Conservation (phyloP, 495 filamentous ascomycete species). For the Penicillium mononematosum region DNA sequence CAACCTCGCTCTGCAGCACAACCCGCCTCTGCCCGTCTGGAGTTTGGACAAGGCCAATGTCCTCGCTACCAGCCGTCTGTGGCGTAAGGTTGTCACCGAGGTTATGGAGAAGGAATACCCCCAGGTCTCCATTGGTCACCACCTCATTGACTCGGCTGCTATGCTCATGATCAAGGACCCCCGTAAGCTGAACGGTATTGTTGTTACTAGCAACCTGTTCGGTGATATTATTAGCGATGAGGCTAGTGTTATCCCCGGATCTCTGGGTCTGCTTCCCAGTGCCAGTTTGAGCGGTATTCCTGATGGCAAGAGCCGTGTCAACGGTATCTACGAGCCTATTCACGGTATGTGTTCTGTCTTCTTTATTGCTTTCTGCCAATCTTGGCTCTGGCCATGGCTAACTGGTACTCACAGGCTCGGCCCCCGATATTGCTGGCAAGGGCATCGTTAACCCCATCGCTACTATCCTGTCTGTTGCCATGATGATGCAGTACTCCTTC, state of each 20-base stretch:
- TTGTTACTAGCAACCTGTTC: slow-evolving; percentile 93
- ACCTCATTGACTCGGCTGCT: slow-evolving; percentile 92
- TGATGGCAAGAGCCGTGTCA: slow-evolving; percentile 57
- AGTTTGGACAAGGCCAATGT: slow-evolving; percentile 98
- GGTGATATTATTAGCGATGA: slow-evolving; percentile 97
- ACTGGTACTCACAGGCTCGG: slow-evolving; percentile 36
- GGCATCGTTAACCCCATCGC: slow-evolving; percentile 78
- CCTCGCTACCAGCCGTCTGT: slow-evolving; percentile 82
- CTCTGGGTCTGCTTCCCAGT: slow-evolving; percentile 83
- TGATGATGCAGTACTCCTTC: slow-evolving; percentile 59
- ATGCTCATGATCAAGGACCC: slow-evolving; percentile 99
- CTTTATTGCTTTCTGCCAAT: slow-evolving; percentile 5
- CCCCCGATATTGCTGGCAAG: slow-evolving; percentile 70
- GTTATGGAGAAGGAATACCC: slow-evolving; percentile 82
- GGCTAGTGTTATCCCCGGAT: slow-evolving; percentile 93
- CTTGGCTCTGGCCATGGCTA: slow-evolving; percentile 8
- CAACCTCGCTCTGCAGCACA: slow-evolving; percentile 72
- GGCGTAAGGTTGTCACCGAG: slow-evolving; percentile 84
- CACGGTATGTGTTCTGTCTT: slow-evolving; percentile 62
- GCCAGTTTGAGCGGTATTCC: slow-evolving; percentile 86
- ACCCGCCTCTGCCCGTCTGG: slow-evolving; percentile 82
- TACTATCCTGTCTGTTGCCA: slow-evolving; percentile 52
- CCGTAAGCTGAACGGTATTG: slow-evolving; percentile 82
- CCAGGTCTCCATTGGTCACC: slow-evolving; percentile 76
- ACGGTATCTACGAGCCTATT: slow-evolving; percentile 95